Percentiles rank a stretch among this genome's conserved stretches.
phyloP scores from a whole-genome alignment of 257 asterid genomes.

The Solanum sitiens region DNA sequence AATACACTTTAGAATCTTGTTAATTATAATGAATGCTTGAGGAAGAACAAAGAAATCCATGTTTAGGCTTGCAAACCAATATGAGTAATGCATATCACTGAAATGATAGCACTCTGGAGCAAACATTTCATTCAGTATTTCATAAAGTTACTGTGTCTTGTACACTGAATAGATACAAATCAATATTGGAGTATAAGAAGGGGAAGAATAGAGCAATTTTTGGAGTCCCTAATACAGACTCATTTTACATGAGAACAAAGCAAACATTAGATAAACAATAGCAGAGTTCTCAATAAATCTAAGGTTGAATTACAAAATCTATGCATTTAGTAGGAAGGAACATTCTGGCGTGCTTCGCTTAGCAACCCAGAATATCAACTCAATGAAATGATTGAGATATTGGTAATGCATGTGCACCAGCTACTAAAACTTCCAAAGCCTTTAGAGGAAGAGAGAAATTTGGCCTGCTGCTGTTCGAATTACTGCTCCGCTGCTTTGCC shows the following conservation, averaged over 20 bases:
- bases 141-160: neutral
- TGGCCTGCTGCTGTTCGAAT: neutral
- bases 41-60: neutral
- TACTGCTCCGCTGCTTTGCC: neutral
- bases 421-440: neutral
- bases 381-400: neutral
- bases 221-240: neutral
- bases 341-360: neutral
- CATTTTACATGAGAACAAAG: neutral
- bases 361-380: neutral
- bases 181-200: neutral
- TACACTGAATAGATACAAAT: neutral
- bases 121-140: neutral
- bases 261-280: neutral
- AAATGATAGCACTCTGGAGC: neutral
- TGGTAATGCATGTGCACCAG: neutral
- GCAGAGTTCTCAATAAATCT: neutral
- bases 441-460: neutral
- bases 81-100: neutral
- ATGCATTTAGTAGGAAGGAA: neutral
- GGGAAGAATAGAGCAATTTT: neutral
- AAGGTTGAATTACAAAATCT: neutral
- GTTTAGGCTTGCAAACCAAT: neutral
- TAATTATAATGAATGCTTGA: neutral
- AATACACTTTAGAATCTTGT: neutral